Evolutionary conservation across 2,329 filamentous ascomycete species (phyloP).

Genomic region (Dryadomyces sulphureus): DNA sequence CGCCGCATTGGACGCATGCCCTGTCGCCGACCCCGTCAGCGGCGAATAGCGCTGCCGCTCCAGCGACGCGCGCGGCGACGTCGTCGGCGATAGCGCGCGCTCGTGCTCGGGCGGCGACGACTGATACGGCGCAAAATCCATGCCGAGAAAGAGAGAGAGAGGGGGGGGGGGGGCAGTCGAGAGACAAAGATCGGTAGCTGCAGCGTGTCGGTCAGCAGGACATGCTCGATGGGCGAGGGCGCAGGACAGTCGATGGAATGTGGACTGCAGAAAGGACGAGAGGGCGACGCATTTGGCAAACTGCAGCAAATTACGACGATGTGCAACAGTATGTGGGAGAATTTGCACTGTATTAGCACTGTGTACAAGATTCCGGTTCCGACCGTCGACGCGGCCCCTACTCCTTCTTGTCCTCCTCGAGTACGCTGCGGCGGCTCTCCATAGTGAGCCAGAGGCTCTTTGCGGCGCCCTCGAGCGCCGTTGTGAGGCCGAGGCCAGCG

Average conservation of each 20-base stretch:
- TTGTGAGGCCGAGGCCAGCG: conserved; percentile 63
- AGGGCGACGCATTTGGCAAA: too few relatives aligned
- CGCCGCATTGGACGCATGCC: conserved; percentile 21
- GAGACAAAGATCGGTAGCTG: too few relatives aligned
- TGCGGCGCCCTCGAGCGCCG: conserved; percentile 61
- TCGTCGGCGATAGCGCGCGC: conserved; percentile 62
- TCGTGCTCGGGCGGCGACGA: conserved; percentile 75
- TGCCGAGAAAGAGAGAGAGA: conserved; percentile 18
- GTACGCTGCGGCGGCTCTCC: conserved; percentile 63
- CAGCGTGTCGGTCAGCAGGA: too few relatives aligned
- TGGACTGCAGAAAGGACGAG: too few relatives aligned
- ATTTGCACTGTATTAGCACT: too few relatives aligned
- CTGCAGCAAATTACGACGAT: too few relatives aligned
- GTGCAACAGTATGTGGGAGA: too few relatives aligned
- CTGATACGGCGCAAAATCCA: conserved; percentile 97
- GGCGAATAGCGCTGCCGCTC: conserved; percentile 40
- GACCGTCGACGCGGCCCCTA: too few relatives aligned
- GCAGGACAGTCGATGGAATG: too few relatives aligned
- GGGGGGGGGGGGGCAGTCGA: too few relatives aligned
- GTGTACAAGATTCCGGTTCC: too few relatives aligned
- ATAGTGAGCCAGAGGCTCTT: conserved; percentile 79
- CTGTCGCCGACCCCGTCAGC: conserved; percentile 9
- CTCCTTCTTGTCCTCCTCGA: conserved; percentile 50
- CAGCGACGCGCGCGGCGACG: conserved; percentile 44
- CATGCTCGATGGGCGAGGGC: too few relatives aligned